Evolutionary conservation across 352 stramenopile species (phyloP).

Genomic region (Aphanomyces euteiches): DNA sequence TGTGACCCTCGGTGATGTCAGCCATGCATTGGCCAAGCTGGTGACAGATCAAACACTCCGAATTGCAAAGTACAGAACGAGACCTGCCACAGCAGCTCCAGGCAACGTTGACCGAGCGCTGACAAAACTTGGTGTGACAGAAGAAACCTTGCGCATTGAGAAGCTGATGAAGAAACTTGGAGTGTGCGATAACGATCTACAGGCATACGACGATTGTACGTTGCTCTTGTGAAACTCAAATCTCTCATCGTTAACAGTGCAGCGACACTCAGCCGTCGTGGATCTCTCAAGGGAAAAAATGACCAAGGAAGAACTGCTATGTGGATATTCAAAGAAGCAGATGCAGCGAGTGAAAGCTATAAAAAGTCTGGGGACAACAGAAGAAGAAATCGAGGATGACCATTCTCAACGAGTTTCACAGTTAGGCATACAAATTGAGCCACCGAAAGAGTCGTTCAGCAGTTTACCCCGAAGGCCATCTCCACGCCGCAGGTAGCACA

Average conservation of each 20-base stretch:
- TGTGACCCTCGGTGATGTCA: no score
- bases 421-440: slow-evolving; percentile 33
- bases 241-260: not conserved
- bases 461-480: not conserved
- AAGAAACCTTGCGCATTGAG: slow-evolving; percentile 63
- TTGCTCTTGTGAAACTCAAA: not conserved
- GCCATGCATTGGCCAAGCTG: no score
- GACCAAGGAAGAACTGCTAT: slow-evolving; percentile 57
- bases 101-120: slow-evolving; percentile 32
- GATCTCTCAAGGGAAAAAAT: not conserved
- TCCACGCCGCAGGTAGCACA: not conserved
- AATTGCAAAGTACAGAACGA: no score
- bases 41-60: no score
- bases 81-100: no score
- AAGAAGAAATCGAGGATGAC: slow-evolving; percentile 63
- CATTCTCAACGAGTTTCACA: slow-evolving; percentile 50
- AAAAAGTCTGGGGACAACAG: slow-evolving; percentile 50
- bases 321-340: slow-evolving; percentile 61
- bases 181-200: slow-evolving; percentile 60
- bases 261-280: slow-evolving; percentile 13
- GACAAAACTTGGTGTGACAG: slow-evolving; percentile 53
- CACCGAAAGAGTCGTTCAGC: not conserved
- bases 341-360: slow-evolving; percentile 56
- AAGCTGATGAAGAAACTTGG: slow-evolving; percentile 74
- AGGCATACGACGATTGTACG: slow-evolving; percentile 19